A percentile compares a stretch with the other conserved stretches of the same genome.
Conservation (phyloP, 495 filamentous ascomycete genomes). For the Schizothecium vesticola region DNA sequence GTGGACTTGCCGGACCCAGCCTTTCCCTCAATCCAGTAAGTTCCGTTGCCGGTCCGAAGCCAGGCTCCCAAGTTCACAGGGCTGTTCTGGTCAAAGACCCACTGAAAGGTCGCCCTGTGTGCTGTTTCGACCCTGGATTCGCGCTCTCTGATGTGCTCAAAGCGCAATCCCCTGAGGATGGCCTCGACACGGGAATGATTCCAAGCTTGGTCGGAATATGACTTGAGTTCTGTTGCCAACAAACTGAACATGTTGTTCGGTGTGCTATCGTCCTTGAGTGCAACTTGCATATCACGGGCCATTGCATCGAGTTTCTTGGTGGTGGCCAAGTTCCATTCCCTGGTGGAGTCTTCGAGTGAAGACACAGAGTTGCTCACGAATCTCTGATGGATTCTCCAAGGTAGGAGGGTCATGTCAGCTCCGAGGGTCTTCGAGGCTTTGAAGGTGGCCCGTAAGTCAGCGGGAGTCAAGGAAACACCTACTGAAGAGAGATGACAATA, state of each 20-base stretch:
- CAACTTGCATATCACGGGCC: neutral
- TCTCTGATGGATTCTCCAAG: neutral
- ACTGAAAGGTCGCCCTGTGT: neutral
- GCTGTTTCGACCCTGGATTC: neutral
- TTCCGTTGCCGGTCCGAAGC: neutral
- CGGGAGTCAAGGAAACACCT: neutral
- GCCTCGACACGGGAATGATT: neutral
- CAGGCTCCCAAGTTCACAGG: neutral
- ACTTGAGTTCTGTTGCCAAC: neutral
- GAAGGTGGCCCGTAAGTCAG: neutral
- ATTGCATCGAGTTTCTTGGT: neutral
- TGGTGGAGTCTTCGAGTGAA: neutral
- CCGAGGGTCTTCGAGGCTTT: neutral
- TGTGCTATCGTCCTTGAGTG: neutral
- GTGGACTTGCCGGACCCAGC: conserved; percentile 12
- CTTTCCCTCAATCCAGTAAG: conserved; percentile 13
- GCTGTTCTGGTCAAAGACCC: neutral
- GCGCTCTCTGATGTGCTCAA: neutral
- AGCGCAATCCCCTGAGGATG: neutral
- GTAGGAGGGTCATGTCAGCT: neutral
- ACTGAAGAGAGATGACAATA: neutral
- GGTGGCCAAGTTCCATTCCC: neutral
- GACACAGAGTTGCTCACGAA: neutral
- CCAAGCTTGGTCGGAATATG: neutral
- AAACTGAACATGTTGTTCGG: neutral